These are phyloP conservation scores for Macaranga tanarius DNA, from an alignment of 441 rosid genomes.

Conservation along the genomic window DNA sequence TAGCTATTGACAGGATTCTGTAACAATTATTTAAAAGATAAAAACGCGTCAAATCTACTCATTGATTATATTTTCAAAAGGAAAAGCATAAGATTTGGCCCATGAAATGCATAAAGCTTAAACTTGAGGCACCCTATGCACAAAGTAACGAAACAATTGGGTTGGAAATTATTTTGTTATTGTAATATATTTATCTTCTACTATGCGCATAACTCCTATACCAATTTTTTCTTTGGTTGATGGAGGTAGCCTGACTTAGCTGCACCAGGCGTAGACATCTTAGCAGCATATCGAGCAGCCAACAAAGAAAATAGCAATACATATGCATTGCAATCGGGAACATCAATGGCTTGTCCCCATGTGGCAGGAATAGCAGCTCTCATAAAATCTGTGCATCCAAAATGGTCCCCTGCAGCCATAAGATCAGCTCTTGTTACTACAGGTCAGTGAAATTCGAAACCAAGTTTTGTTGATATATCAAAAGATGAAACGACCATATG, in stretches of 20 bases:
- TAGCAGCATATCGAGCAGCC: constrained; percentile 29
- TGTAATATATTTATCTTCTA: neutral
- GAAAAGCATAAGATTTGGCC: neutral
- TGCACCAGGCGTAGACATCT: constrained; percentile 39
- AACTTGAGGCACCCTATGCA: neutral
- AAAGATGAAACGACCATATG: neutral
- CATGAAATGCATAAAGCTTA: neutral
- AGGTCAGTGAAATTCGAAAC: constrained; percentile 11
- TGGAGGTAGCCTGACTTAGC: constrained; percentile 34
- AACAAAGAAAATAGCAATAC: neutral
- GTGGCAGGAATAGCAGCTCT: constrained; percentile 73
- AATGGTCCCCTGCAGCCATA: constrained; percentile 69
- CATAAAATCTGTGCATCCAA: constrained; percentile 58
- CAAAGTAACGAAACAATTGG: neutral
- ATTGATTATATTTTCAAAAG: neutral
- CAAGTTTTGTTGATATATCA: neutral
- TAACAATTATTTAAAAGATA: neutral
- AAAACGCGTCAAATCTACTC: neutral
- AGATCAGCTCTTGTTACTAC: constrained; percentile 83
- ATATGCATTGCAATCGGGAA: constrained; percentile 76
- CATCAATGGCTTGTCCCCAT: constrained; percentile 91
- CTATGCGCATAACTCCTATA: neutral
- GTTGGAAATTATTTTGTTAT: no score
- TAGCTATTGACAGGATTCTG: neutral
- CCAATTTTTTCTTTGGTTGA: neutral